Base-by-base conservation (phyloP, 768 basidiomycete genomes). In the Tricholoma flavovirens region DNA sequence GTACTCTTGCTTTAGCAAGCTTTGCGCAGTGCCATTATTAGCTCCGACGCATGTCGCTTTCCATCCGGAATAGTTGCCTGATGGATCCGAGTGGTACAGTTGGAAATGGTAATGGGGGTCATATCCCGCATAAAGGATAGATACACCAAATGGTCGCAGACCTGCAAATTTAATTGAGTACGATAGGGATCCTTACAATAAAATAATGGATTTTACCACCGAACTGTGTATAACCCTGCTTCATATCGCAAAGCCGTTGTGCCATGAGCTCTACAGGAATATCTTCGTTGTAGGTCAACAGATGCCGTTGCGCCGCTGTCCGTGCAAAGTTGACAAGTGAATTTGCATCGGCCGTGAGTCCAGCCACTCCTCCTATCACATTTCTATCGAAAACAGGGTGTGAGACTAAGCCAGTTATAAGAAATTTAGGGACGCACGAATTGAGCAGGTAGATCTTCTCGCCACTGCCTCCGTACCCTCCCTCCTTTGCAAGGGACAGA, bases 11-110 rank as follows among this genome's bases (percentile, higher is more conserved):
- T 98, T 95, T 61, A 99, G 75, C 60, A 98, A 75, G 64, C 90
- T 93, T 71, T 95, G 92, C 17, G 95, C 95, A 0, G 94, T 97
- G 38, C 93, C 90, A 69, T 90, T 97, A 76, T 98, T 99, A 6
- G 95, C 91, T n/a, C 97, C 96, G 62, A 99, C 93, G 70, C 93
- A 97, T 11, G 95, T 97, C 42, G 96, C 97, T 73, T 98, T 98
- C 88, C 95, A 98, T 11, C 96, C 96, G 0, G 88, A 90, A 73
- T 98, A 99, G 73, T 98, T 99, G 10, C 97, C 97, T 45, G 93
- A 96, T 2, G 96, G 97, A 69, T 98, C 97, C 6, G 93, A 94
- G 70, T 97, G 94, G 77, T 98, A 99, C 21, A 99, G 83, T 69
- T 99, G 97, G 82, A 98, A 97, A 56, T 85, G 75, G 72, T 98